Percentiles rank a stretch among this genome's conserved stretches.
Evolutionary conservation across 768 basidiomycete species (phyloP).

Genomic region (Tulasnella sp.): DNA sequence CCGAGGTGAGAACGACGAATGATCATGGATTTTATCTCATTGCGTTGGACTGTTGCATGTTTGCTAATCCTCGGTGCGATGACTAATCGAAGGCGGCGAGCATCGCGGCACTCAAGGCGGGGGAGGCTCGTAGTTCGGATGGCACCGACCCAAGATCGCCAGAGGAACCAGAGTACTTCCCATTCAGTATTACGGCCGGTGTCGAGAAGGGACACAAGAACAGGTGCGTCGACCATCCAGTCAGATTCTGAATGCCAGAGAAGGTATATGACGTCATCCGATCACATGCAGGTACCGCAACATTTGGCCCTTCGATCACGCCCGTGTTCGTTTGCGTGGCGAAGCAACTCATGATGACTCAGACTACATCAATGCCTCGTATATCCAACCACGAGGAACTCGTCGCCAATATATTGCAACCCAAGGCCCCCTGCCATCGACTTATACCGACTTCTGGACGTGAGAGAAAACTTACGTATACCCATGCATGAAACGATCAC

Average conservation of each 20-base stretch:
- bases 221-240: constrained; percentile 54
- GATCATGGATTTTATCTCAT: background rate
- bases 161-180: constrained; percentile 52
- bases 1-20: background rate
- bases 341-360: constrained; percentile 53
- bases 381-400: constrained; percentile 85
- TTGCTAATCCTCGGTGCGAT: background rate
- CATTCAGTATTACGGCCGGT: constrained; percentile 93
- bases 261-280: constrained; percentile 7
- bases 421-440: constrained; percentile 89
- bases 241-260: background rate
- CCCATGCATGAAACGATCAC: background rate
- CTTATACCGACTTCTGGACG: constrained; percentile 95
- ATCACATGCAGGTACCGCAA: constrained; percentile 72
- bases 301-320: constrained; percentile 97
- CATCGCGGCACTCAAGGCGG: background rate
- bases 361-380: constrained; percentile 96
- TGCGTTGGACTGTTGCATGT: background rate
- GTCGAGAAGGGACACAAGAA: constrained; percentile 96
- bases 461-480: constrained; percentile 48
- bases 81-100: background rate
- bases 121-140: background rate
- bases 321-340: constrained; percentile 73
- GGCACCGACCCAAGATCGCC: background rate
- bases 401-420: constrained; percentile 88